Evolutionary conservation across 352 stramenopile species (phyloP).

Genomic region (Globisporangium yorkense): DNA sequence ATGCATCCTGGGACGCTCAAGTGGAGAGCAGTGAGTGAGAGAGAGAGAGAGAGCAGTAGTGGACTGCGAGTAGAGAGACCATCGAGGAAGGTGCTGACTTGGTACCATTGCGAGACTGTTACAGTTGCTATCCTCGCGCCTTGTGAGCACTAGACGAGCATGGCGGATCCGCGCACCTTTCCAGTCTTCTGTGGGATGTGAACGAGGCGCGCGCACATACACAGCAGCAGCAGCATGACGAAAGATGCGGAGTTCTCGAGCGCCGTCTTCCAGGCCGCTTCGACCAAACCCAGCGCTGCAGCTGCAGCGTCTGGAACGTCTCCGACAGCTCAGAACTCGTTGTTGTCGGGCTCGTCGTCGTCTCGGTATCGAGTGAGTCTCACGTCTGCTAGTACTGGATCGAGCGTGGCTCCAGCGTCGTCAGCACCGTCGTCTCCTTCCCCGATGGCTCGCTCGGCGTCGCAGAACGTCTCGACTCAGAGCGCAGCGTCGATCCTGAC

Average conservation of each 20-base stretch:
- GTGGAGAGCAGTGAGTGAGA: neutral
- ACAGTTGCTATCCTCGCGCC: no score
- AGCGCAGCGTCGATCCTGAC: constrained; percentile 18
- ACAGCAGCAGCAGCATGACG: constrained; percentile 3
- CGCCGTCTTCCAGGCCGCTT: neutral
- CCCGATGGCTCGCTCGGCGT: constrained; percentile 4
- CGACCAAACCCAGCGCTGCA: neutral
- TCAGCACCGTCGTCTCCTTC: neutral
- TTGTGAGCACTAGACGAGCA: neutral
- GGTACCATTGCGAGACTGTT: no score
- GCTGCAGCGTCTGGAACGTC: neutral
- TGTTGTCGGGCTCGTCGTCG: neutral
- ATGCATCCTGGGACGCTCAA: no score
- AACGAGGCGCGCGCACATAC: neutral
- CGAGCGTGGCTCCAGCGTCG: neutral
- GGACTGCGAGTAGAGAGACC: no score
- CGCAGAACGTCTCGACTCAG: constrained; percentile 10
- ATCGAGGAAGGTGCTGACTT: no score
- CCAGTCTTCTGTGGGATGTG: neutral
- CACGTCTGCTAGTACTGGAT: neutral
- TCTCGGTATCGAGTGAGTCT: constrained; percentile 2
- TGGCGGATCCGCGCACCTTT: neutral
- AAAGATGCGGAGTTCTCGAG: constrained; percentile 9
- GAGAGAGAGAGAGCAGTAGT: neutral
- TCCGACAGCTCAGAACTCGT: neutral